Base-by-base conservation (phyloP, 176 grass and related monocot genomes). In the Bonia amplexicaulis region DNA sequence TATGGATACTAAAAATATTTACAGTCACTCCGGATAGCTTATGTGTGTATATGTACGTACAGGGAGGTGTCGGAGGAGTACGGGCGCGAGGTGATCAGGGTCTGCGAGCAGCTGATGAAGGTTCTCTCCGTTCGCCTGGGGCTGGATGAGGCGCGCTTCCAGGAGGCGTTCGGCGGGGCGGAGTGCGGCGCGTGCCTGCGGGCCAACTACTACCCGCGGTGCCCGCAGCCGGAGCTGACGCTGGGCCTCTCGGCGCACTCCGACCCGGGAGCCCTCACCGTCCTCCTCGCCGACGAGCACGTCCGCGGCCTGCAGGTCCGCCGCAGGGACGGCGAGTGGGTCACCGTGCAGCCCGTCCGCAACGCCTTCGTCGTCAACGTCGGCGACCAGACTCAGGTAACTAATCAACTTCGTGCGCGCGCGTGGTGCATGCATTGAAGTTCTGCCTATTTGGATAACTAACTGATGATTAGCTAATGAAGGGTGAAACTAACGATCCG, bases 221-320 rank as follows among this genome's bases (percentile, higher is more conserved):
- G 95, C 89, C 95, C 95, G 58, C 93, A 95, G 91, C 95, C 93
- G 75, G 89, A 98, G 71, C 95, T 98, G 11, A 91, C 95, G 53
- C 89, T 97, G 7, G 95, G 95, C 39, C 95, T 97, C 67, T 97
- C 95, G 5, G 73, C 95, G 65, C 95, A 97, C 87, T 97, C 95
- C 12, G 95, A 97, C 58, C 90, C 90, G 0, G 95, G 95, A 40
- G 79, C 16, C 70, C 77, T 97, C 74, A 97, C 95, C 59, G 88
- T 90, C 22, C 90, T 97, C 52, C 80, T 95, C 42, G 95, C 92
- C 59, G 95, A 97, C 89, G 90, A 97, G 26, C 81, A 65, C 48
- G 95, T 97, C 49, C 59, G 67, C 10, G 95, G 95, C 42, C 90
- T 97, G 31, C 95, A 97, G 85, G 92, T 97, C 11, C 92, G 83